Percentiles rank a stretch among this genome's conserved stretches.
Conservation (phyloP, 192 early-diverging fungal genomes). For the Chytriomyces confervae region DNA sequence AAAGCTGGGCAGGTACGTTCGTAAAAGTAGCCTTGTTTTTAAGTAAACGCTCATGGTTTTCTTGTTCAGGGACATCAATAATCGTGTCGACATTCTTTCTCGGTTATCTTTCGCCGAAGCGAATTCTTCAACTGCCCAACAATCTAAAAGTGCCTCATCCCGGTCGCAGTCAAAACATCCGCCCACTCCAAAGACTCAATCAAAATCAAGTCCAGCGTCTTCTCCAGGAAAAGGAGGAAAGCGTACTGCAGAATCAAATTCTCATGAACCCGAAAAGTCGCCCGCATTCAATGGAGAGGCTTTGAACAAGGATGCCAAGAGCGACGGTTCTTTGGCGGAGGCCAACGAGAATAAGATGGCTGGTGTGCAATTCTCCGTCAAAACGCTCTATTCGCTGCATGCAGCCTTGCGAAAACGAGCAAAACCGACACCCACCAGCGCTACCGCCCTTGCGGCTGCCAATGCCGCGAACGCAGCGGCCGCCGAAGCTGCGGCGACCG, state of each 20-base stretch:
- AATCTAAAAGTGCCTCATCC: neutral
- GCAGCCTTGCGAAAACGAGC: slow-evolving; percentile 5
- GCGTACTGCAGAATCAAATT: neutral
- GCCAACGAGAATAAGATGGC: neutral
- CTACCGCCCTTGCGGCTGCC: neutral
- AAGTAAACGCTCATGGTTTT: neutral
- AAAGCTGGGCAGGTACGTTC: slow-evolving; percentile 43
- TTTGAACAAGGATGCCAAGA: no score
- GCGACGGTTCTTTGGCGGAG: no score
- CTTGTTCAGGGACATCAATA: neutral
- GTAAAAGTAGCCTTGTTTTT: neutral
- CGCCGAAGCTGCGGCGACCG: neutral
- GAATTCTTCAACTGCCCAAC: neutral
- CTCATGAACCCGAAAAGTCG: neutral
- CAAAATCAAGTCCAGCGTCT: neutral
- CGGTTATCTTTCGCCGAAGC: neutral
- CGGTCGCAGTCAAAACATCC: neutral
- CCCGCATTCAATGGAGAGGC: no score
- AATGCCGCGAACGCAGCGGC: neutral
- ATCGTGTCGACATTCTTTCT: neutral
- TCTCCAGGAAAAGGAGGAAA: neutral
- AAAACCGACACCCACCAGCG: slow-evolving; percentile 4
- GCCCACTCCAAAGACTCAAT: neutral
- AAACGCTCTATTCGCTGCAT: slow-evolving; percentile 25
- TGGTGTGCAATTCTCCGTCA: neutral